A percentile compares a stretch with the other conserved stretches of the same genome.
Evolutionary conservation across 2,329 filamentous ascomycete genomes (phyloP).

Genomic region (Sporothrix luriei): DNA sequence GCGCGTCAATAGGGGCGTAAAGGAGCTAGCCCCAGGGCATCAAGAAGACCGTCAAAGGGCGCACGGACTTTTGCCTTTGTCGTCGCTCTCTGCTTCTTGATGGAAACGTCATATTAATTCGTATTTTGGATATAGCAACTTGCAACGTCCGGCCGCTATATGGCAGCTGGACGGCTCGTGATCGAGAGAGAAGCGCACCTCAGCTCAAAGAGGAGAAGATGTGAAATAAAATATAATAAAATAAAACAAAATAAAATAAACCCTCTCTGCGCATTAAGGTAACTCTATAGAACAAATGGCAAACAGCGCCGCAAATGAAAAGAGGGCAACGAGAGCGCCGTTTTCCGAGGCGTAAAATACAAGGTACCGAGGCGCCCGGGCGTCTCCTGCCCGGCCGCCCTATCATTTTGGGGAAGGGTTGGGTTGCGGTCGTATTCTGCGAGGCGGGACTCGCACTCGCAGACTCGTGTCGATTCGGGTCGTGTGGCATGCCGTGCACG

Average conservation of each 20-base stretch:
- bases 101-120: conserved; percentile 18
- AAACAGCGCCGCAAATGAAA: conserved; percentile 5
- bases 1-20: not conserved
- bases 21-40: too few species aligned
- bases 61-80: not conserved
- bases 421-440: not conserved
- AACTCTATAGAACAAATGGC: conserved; percentile 5
- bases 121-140: not conserved
- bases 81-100: not conserved
- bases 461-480: not conserved
- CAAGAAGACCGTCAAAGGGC: not conserved
- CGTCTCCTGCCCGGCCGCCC: conserved; percentile 7
- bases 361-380: not conserved
- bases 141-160: not conserved
- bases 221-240: not conserved
- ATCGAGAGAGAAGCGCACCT: not conserved
- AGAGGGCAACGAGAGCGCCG: not conserved
- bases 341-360: not conserved
- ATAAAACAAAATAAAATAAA: not conserved
- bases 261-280: conserved; percentile 11
- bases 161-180: not conserved
- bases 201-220: not conserved
- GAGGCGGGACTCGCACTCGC: conserved; percentile 4
- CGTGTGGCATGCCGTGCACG: not conserved
- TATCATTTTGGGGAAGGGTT: not conserved